Conservation (phyloP, 805 yeast genomes). For the Pichia nanzhaoensis region DNA sequence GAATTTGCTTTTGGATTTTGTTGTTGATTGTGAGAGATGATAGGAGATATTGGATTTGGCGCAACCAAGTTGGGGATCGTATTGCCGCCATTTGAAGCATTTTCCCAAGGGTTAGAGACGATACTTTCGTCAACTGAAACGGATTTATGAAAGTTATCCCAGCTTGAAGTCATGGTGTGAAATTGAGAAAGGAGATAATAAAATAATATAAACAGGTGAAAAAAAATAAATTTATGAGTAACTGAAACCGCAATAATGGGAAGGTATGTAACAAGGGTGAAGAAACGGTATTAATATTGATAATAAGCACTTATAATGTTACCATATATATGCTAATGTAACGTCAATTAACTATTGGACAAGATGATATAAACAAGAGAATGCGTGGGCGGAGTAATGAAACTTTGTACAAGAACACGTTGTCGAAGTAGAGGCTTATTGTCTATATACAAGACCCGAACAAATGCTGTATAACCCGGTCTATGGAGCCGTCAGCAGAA, state of each 20-base stretch:
- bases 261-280: neutral
- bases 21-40: slow-evolving; percentile 8
- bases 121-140: slow-evolving; percentile 24
- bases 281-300: neutral
- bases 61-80: slow-evolving; percentile 13
- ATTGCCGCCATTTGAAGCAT: slow-evolving; percentile 17
- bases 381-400: too few species aligned
- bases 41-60: slow-evolving; percentile 18
- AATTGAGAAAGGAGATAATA: too few species aligned
- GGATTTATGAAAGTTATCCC: slow-evolving; percentile 19
- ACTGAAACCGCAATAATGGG: too few species aligned
- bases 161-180: slow-evolving; percentile 20
- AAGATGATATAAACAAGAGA: neutral
- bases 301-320: neutral
- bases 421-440: neutral
- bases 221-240: too few species aligned
- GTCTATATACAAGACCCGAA: neutral
- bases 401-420: neutral
- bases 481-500: too few species aligned
- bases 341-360: neutral
- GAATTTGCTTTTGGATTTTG: slow-evolving; percentile 8
- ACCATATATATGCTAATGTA: neutral
- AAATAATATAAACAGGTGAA: too few species aligned
- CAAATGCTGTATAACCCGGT: neutral
- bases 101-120: slow-evolving; percentile 26